Evolutionary conservation across 208 protist species (phyloP).

Genomic region (Leishmania aethiopica): DNA sequence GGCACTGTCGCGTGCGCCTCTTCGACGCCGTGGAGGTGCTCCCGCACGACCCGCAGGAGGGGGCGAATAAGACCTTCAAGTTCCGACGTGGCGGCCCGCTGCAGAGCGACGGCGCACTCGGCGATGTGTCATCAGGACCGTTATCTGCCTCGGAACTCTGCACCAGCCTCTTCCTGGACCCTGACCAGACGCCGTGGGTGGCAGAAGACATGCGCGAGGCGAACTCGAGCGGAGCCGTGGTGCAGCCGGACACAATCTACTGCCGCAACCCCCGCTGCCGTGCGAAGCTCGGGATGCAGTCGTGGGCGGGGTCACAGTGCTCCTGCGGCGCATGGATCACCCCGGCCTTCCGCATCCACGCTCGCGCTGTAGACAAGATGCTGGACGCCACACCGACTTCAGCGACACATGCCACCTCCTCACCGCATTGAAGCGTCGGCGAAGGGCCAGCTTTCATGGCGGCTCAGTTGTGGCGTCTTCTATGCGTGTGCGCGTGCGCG

Average conservation of each 20-base stretch:
- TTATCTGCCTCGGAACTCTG: slow-evolving; percentile 30
- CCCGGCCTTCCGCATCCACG: slow-evolving; percentile 84
- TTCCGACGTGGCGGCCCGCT: slow-evolving; percentile 21
- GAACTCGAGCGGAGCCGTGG: slow-evolving; percentile 33
- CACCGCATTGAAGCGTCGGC: not conserved
- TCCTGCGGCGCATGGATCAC: slow-evolving; percentile 86
- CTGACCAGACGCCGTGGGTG: slow-evolving; percentile 72
- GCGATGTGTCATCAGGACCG: not conserved
- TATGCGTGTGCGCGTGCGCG: not conserved
- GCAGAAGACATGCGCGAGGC: slow-evolving; percentile 57
- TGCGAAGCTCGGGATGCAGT: slow-evolving; percentile 87
- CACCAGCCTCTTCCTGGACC: slow-evolving; percentile 89
- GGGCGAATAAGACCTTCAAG: slow-evolving; percentile 55
- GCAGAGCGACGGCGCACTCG: slow-evolving; percentile 9
- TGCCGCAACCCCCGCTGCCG: slow-evolving; percentile 67
- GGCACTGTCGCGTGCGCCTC: slow-evolving; percentile 53
- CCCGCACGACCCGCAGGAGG: slow-evolving; percentile 44
- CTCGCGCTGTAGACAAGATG: slow-evolving; percentile 63
- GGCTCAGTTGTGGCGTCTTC: not conserved
- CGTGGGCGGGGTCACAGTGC: slow-evolving; percentile 83
- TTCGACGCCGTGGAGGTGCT: slow-evolving; percentile 55
- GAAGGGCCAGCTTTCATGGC: not conserved
- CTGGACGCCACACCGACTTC: not conserved
- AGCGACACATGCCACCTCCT: not conserved
- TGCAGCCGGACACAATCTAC: slow-evolving; percentile 84